phyloP scores from a whole-genome alignment of 108 stramenopile species.

The Licmophora abbreviata region DNA sequence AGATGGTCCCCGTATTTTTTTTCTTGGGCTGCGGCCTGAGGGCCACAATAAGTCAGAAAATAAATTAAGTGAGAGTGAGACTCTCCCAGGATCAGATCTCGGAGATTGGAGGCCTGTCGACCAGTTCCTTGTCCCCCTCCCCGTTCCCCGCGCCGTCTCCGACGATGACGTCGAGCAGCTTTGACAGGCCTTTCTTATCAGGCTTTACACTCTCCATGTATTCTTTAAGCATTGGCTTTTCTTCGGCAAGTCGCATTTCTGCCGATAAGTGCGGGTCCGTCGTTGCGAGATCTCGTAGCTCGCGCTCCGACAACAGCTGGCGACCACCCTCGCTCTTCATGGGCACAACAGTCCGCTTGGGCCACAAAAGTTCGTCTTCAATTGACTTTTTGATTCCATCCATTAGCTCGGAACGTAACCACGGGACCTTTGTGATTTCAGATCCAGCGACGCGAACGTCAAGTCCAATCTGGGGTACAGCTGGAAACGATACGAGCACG shows the following conservation, averaged over 20 bases:
- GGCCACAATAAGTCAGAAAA: too few species aligned
- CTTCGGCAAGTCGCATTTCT: background rate
- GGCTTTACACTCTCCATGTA: background rate
- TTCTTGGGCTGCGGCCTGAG: too few species aligned
- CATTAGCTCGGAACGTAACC: constrained; percentile 32
- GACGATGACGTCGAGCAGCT: background rate
- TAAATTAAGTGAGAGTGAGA: too few species aligned
- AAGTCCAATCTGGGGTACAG: constrained; percentile 31
- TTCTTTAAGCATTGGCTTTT: constrained; percentile 9
- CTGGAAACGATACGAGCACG: constrained; percentile 30
- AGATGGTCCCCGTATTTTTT: too few species aligned
- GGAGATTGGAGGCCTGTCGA: too few species aligned
- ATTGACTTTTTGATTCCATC: constrained; percentile 27
- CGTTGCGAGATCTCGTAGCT: background rate
- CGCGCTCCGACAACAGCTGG: background rate
- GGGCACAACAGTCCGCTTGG: constrained; percentile 35
- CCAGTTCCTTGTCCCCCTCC: background rate
- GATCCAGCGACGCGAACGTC: constrained; percentile 39
- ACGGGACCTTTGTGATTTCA: constrained; percentile 43
- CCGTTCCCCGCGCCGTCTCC: background rate
- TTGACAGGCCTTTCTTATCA: background rate
- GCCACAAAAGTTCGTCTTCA: constrained; percentile 42
- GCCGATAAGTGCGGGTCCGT: constrained; percentile 6
- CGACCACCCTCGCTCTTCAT: background rate
- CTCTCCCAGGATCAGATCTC: too few species aligned